Evolutionary conservation across 1,284 basidiomycete species (phyloP), one percentile per base, ranked within the genome.

Genomic region (Xerocomus minutiporus): DNA sequence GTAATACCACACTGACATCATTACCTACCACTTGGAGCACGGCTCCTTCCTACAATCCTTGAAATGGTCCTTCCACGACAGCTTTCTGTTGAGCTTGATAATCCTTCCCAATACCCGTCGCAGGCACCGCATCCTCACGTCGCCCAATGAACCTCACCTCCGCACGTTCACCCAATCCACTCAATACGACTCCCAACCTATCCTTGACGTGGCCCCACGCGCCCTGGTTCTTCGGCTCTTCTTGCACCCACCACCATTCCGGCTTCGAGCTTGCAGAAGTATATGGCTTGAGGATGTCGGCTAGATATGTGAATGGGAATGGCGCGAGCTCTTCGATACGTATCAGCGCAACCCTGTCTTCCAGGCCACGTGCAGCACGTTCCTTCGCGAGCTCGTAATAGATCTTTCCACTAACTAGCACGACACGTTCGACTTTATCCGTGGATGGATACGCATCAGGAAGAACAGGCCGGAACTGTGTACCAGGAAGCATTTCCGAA

Each of bases 211-310:
- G 87, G 8, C 73, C 67, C 75, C 80, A 93, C 2, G 86, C 81
- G 2, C 92, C 92, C 68, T 94, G 91, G 64, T 95, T 95, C 62
- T 75, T 81, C 4, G 92, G 85, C 64, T 95, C 92, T 63, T 95
- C 93, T 67, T 95, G 92, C 15, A 90, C 74, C 83, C 87, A 94
- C 13, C 82, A 56, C 47, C 81, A 72, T 48, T 82, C 79, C 2
- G 44, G 46, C n/a, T 25, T 41, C 13, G 17, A 17, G 1, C 8
- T 9, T n/a, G 65, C 75, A 12, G 62, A 57, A 0, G 60, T 42
- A 60, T 89, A 89, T 2, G 66, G 60, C 41, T 60, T 52, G 26
- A 94, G 69, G 1, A 74, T 73, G 2, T 73, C 62, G 5, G 68
- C 64, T 0, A 93, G 71, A 25, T 72, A 71, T 0, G 66, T 55